Percentiles rank a stretch among this genome's conserved stretches.
These are phyloP conservation scores for Trichoderma asperellum DNA, from an alignment of 2,329 filamentous ascomycete genomes.

Conservation along the genomic window DNA sequence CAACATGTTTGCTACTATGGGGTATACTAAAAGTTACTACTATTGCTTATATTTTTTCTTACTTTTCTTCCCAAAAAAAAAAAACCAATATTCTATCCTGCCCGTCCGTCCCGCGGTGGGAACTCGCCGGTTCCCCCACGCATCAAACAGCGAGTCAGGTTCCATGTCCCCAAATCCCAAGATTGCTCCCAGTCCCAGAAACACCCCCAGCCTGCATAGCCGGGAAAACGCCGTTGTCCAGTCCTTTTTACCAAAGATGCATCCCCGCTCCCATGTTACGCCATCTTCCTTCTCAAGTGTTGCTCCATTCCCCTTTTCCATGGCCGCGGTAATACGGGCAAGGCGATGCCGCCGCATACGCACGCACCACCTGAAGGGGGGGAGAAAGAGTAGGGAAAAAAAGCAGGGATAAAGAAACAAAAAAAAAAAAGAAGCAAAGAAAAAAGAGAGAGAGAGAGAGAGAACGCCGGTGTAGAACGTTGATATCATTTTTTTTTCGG, in stretches of 20 bases:
- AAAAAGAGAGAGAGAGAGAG: not conserved
- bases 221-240: conserved; percentile 22
- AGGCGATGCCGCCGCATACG: not conserved
- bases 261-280: conserved; percentile 12
- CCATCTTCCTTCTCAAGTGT: conserved; percentile 6
- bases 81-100: not conserved
- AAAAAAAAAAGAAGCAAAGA: not conserved
- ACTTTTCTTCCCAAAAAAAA: not conserved
- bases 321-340: not conserved
- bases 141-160: conserved; percentile 3
- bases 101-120: not conserved
- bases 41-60: not conserved
- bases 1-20: not conserved
- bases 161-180: conserved; percentile 11
- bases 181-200: conserved; percentile 9
- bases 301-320: not conserved
- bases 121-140: conserved; percentile 4
- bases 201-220: conserved; percentile 16
- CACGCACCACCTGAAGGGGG: not conserved
- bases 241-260: conserved; percentile 17
- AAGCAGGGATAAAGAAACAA: not conserved
- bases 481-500: conserved; percentile 12
- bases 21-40: not conserved
- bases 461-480: conserved; percentile 18
- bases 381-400: not conserved